Conservation (phyloP, 352 stramenopile genomes). For the Pythium aphanidermatum region DNA sequence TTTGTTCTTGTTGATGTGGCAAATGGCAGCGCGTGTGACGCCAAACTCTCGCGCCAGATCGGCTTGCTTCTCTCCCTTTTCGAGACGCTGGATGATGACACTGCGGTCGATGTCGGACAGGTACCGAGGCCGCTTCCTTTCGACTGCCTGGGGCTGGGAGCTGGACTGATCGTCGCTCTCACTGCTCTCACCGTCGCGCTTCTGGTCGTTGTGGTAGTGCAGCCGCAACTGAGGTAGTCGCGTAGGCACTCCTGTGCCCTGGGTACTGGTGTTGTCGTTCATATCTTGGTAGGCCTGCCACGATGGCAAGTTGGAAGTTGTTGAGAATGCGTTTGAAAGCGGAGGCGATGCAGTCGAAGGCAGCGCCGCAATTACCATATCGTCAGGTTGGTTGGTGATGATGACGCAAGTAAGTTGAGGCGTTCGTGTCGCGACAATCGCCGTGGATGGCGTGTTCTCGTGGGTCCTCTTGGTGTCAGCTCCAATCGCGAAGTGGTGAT, state of each 20-base stretch:
- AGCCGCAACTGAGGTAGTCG: conserved; percentile 6
- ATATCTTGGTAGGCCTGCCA: background rate
- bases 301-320: background rate
- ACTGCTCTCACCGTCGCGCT: background rate
- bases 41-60: conserved; percentile 57
- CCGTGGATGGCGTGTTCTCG: too few relatives aligned
- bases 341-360: background rate
- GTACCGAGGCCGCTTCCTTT: conserved; percentile 7
- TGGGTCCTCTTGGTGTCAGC: too few relatives aligned
- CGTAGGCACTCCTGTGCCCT: conserved; percentile 1
- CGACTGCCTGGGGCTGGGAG: background rate
- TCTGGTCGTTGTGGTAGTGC: background rate
- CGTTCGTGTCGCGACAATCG: too few relatives aligned
- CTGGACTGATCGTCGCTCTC: conserved; percentile 1
- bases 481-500: too few relatives aligned
- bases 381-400: too few relatives aligned
- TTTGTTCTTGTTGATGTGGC: conserved; percentile 75
- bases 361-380: background rate
- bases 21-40: conserved; percentile 61
- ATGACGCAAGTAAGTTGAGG: too few relatives aligned
- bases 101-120: conserved; percentile 18
- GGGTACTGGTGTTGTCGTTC: too few relatives aligned
- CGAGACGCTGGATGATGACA: conserved; percentile 50
- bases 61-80: conserved; percentile 59
- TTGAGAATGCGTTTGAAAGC: background rate